phyloP scores from a whole-genome alignment of 306 rosid species.

The Cucumis melo region DNA sequence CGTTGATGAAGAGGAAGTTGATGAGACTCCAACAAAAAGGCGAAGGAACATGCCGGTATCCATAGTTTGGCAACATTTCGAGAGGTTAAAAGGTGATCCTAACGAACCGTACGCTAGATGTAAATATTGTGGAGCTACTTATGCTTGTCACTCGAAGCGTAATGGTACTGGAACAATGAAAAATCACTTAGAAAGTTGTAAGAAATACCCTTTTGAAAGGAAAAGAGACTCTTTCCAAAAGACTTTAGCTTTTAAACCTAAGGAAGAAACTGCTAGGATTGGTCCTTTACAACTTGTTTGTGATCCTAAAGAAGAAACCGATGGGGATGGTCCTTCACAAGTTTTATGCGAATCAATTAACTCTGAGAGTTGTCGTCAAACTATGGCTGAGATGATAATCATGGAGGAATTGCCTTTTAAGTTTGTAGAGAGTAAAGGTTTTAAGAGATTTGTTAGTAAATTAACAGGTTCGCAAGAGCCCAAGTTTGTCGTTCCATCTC shows the following conservation, averaged over 20 bases:
- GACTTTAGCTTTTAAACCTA: background rate
- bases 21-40: too few species aligned
- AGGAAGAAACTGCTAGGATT: background rate
- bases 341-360: background rate
- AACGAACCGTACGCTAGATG: too few species aligned
- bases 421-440: background rate
- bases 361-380: background rate
- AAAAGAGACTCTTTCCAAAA: background rate
- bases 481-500: background rate
- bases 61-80: too few species aligned
- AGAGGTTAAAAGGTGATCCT: too few species aligned
- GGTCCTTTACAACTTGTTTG: background rate
- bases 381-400: background rate
- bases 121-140: too few species aligned
- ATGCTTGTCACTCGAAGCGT: background rate
- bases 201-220: background rate
- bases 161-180: background rate
- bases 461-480: background rate
- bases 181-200: background rate
- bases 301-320: background rate
- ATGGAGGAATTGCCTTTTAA: background rate
- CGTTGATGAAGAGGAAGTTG: too few species aligned
- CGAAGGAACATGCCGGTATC: too few species aligned
- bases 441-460: too few species aligned
- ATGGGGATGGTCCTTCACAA: background rate